Evolutionary conservation across 1,139 yeast genomes (phyloP).

Genomic region (Debaryomyces robertsiae): DNA sequence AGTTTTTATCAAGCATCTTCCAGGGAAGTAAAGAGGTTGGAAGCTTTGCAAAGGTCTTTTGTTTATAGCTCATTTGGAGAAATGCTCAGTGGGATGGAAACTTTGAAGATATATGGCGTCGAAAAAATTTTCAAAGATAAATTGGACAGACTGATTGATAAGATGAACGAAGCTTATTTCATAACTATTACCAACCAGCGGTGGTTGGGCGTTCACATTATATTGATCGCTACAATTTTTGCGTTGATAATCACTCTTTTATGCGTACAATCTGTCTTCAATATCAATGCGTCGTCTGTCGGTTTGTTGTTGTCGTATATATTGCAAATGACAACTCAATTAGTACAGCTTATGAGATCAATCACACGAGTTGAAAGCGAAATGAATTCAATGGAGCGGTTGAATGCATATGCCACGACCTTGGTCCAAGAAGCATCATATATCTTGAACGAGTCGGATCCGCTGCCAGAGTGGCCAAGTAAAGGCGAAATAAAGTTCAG

Average conservation of each 20-base stretch:
- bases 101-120: conserved; percentile 65
- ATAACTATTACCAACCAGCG: conserved; percentile 72
- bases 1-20: conserved; percentile 67
- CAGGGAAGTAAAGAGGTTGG: conserved; percentile 81
- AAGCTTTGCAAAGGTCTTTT: conserved; percentile 72
- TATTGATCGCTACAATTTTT: conserved; percentile 51
- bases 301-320: conserved; percentile 72
- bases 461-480: conserved; percentile 52
- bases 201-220: conserved; percentile 77
- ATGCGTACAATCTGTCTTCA: conserved; percentile 67
- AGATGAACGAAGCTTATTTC: conserved; percentile 75
- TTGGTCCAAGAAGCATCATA: conserved; percentile 46
- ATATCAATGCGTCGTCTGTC: conserved; percentile 63
- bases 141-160: conserved; percentile 55
- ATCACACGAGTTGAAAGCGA: conserved; percentile 78
- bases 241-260: conserved; percentile 57
- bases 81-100: conserved; percentile 68
- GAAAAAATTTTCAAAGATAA: conserved; percentile 52
- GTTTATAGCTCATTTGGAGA: conserved; percentile 81
- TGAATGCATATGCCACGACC: conserved; percentile 64
- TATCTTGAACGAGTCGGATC: conserved; percentile 54
- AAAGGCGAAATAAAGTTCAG: conserved; percentile 57
- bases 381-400: conserved; percentile 82
- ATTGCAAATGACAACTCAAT: conserved; percentile 51
- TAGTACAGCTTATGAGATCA: conserved; percentile 55